These are phyloP conservation scores for Vigna hirtella DNA, from an alignment of 306 rosid genomes.

Conservation along the genomic window DNA sequence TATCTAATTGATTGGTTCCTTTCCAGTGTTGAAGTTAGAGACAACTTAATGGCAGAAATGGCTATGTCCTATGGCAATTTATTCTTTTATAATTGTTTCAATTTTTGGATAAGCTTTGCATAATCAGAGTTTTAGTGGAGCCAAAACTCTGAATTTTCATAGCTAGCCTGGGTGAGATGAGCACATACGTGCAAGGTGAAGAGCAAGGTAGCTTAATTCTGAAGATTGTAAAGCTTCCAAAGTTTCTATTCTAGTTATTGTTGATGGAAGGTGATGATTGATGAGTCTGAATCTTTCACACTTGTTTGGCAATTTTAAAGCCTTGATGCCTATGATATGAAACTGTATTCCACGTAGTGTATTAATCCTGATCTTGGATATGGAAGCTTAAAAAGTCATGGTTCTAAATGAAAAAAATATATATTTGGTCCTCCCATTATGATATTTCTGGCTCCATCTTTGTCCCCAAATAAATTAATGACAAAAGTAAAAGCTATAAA, in stretches of 20 bases:
- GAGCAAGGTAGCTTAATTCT: slow-evolving; percentile 14
- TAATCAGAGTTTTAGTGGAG: slow-evolving; percentile 4
- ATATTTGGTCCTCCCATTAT: neutral
- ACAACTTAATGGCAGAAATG: slow-evolving; percentile 3
- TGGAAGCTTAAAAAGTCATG: slow-evolving; percentile 6
- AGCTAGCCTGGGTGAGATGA: slow-evolving; percentile 13
- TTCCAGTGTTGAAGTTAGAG: slow-evolving; percentile 27
- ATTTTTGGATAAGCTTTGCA: slow-evolving; percentile 22
- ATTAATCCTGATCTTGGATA: slow-evolving; percentile 1
- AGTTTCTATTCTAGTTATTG: slow-evolving; percentile 9
- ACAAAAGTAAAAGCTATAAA: slow-evolving; percentile 32
- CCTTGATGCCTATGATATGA: no score
- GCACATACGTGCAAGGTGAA: slow-evolving; percentile 8
- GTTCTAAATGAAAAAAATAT: neutral
- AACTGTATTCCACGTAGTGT: no score
- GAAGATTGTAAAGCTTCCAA: slow-evolving; percentile 32
- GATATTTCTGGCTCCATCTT: slow-evolving; percentile 15
- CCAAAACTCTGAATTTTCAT: neutral
- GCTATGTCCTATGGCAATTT: neutral
- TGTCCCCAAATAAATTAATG: slow-evolving; percentile 24
- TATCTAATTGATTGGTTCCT: slow-evolving; percentile 17
- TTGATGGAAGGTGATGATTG: neutral
- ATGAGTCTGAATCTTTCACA: neutral
- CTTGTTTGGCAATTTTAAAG: neutral
- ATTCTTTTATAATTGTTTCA: slow-evolving; percentile 4